Base-by-base conservation (phyloP, 2,329 filamentous ascomycete species). In the Bisporella sp. region DNA sequence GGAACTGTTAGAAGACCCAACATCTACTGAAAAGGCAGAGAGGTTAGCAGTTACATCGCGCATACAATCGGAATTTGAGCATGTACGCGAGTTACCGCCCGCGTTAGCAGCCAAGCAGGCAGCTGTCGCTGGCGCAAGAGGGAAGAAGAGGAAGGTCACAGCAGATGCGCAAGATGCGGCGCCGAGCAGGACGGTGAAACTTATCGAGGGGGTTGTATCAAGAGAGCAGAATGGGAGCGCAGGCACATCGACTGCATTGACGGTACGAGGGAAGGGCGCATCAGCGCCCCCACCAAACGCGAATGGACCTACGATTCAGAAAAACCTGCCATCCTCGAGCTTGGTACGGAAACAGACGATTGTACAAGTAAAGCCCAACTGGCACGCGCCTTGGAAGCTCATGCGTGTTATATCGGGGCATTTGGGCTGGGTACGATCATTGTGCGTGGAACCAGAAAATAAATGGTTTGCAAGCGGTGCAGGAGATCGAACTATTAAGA, bases 361-460 rank as follows among this genome's bases (percentile, higher is more conserved):
- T 49, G 74, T 79, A 59, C 82, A 85, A 59, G 75, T 83, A 51
- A 89, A 85, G 67, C 95, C 95, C 1, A 86, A 96, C 52, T 99
- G 93, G 93, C 93, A 99, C 67, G 82, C 91, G 54, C 95, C 95
- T 9, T 99, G 95, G 93, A 97, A 96, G 77, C 76, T 97, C 53
- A 95, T 96, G 86, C 82, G 93, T 54, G 95, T 99, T 54, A 96
- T 99, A 58, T 96, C 90, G 1, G 93, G 95, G 12, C 93, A 97
- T 67, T 70, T 99, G 60, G 93, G 93, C 30, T 99, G 93, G 93
- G 93, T 99, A 56, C 79, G 91, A 54, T 81, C 81, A 59, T 72
- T 96, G 62, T 89, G 92, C 1, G 89, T 97, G 45, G 95, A 99
- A 69, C 95, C 95, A 1, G 88, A 89, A 63, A 99, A 99, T 69